These are phyloP conservation scores for Apiospora sp. DNA, from an alignment of 2,329 filamentous ascomycete species.

Conservation along the genomic window DNA sequence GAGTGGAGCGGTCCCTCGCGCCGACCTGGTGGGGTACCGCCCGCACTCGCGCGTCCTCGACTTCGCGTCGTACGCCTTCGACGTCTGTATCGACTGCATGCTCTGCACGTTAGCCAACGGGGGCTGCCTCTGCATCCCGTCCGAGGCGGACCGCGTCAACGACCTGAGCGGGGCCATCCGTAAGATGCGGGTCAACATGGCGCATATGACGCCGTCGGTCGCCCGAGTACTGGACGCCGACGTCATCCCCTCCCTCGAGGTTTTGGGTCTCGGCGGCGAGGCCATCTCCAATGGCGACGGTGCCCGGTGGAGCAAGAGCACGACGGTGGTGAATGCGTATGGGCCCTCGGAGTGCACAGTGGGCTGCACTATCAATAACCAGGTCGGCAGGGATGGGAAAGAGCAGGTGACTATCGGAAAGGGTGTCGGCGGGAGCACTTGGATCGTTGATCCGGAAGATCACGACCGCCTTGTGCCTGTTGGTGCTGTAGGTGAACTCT, in stretches of 20 bases:
- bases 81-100: slow-evolving; percentile 27
- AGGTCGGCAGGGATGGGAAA: slow-evolving; percentile 45
- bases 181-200: slow-evolving; percentile 55
- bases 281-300: slow-evolving; percentile 22
- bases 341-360: slow-evolving; percentile 22
- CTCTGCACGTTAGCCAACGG: slow-evolving; percentile 24
- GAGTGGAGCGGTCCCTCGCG: slow-evolving; percentile 51
- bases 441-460: slow-evolving; percentile 54
- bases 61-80: slow-evolving; percentile 29
- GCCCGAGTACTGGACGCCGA: slow-evolving; percentile 55
- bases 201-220: slow-evolving; percentile 60
- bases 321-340: slow-evolving; percentile 18
- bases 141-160: slow-evolving; percentile 23
- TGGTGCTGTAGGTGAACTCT: slow-evolving; percentile 28
- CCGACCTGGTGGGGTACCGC: slow-evolving; percentile 56
- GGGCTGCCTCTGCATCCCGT: slow-evolving; percentile 29
- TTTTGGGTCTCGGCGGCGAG: slow-evolving; percentile 46
- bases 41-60: slow-evolving; percentile 48
- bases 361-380: slow-evolving; percentile 44
- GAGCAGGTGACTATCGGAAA: slow-evolving; percentile 33
- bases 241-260: slow-evolving; percentile 55
- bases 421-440: slow-evolving; percentile 26
- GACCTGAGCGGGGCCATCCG: slow-evolving; percentile 31
- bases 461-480: slow-evolving; percentile 44
- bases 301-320: slow-evolving; percentile 35